These are phyloP conservation scores for Xylaria sp. DNA, from an alignment of 2,329 filamentous ascomycete genomes.

Conservation along the genomic window DNA sequence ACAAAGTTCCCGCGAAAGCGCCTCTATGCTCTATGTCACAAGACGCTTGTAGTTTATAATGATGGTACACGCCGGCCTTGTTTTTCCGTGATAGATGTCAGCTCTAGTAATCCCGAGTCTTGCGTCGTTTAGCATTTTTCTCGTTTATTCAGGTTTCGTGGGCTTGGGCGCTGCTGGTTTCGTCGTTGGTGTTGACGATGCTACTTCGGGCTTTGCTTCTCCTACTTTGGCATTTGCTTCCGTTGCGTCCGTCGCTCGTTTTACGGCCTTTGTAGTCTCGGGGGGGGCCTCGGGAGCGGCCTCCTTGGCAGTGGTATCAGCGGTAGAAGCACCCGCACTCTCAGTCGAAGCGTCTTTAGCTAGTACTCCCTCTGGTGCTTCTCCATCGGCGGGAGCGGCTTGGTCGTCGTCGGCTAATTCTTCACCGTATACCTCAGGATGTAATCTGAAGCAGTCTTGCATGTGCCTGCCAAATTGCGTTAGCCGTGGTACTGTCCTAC, in stretches of 20 bases:
- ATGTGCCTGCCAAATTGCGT: conserved; percentile 68
- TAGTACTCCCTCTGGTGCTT: conserved; percentile 34
- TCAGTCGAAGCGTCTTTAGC: conserved; percentile 31
- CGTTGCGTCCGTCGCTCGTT: conserved; percentile 8
- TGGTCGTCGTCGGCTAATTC: conserved; percentile 79
- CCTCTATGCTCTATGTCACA: conserved; percentile 17
- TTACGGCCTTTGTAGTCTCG: conserved; percentile 10
- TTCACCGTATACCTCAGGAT: conserved; percentile 91
- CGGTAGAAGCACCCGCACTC: neutral
- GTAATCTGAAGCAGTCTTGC: conserved; percentile 94
- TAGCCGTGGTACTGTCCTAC: conserved; percentile 18
- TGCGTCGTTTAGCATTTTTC: too few species aligned
- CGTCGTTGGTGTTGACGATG: neutral
- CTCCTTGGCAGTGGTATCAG: conserved; percentile 35
- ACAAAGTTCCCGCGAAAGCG: conserved; percentile 7
- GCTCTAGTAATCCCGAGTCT: neutral
- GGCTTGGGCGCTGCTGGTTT: neutral
- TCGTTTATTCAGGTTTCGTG: conserved; percentile 6
- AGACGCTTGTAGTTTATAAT: conserved; percentile 4
- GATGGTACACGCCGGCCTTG: conserved; percentile 15
- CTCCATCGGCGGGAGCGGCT: conserved; percentile 32
- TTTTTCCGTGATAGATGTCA: neutral
- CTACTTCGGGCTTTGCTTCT: conserved; percentile 9
- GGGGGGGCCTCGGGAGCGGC: neutral
- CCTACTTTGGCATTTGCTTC: conserved; percentile 17